A percentile compares a stretch with the other conserved stretches of the same genome.
These are phyloP conservation scores for Poterioochromonas sp. DNA, from an alignment of 352 stramenopile species.

Conservation along the genomic window DNA sequence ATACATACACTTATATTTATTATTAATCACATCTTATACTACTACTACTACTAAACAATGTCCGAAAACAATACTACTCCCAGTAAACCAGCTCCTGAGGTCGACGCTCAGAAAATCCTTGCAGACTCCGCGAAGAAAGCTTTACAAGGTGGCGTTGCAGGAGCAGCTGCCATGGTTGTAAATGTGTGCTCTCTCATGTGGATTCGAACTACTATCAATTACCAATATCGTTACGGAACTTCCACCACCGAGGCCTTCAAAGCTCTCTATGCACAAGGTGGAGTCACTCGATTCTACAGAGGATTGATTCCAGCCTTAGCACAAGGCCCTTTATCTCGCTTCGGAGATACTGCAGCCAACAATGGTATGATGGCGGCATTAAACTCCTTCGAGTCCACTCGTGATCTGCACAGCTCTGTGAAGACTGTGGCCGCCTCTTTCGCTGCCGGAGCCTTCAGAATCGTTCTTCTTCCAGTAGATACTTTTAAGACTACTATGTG, in stretches of 20 bases:
- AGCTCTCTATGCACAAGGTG: conserved; percentile 68
- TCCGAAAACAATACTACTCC: not conserved
- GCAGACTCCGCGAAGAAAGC: not conserved
- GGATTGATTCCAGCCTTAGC: conserved; percentile 65
- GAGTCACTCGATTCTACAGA: conserved; percentile 72
- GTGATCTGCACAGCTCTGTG: conserved; percentile 51
- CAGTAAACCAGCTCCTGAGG: too few relatives aligned
- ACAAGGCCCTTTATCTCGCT: conserved; percentile 64
- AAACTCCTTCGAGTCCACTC: conserved; percentile 55
- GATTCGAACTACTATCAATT: conserved; percentile 64
- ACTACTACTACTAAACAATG: not conserved
- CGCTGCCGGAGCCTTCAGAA: conserved; percentile 61
- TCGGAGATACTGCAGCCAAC: conserved; percentile 79
- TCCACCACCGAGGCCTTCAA: conserved; percentile 48
- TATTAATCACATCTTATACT: not conserved
- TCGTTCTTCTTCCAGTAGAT: conserved; percentile 64
- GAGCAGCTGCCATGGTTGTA: conserved; percentile 67
- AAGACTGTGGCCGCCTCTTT: conserved; percentile 62
- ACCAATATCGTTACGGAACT: conserved; percentile 49
- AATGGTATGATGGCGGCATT: conserved; percentile 67
- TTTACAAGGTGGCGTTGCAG: conserved; percentile 8
- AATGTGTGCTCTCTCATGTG: conserved; percentile 79
- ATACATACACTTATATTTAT: not conserved
- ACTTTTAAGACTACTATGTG: conserved; percentile 74
- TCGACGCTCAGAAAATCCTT: not conserved